Evolutionary conservation across 1,284 basidiomycete species (phyloP).

Genomic region (Leccinum insolens): DNA sequence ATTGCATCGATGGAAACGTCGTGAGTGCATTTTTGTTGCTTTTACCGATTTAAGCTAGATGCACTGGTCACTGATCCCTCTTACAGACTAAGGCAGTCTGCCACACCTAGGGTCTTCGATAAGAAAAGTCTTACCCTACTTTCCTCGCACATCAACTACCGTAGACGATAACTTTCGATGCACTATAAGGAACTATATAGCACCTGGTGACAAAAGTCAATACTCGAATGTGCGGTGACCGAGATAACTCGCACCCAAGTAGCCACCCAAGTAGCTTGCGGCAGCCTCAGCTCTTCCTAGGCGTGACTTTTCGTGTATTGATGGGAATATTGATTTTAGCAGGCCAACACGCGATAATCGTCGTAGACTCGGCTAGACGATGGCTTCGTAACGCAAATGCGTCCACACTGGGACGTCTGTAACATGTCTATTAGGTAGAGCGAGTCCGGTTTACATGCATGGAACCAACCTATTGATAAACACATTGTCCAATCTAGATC

Average conservation of each 20-base stretch:
- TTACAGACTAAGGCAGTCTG: conserved; percentile 4
- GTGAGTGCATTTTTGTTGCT: background rate
- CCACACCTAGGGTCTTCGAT: background rate
- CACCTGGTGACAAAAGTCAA: conserved; percentile 47
- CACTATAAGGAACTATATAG: conserved; percentile 64
- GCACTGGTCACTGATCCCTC: conserved; percentile 5
- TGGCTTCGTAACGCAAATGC: background rate
- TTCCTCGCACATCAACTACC: background rate
- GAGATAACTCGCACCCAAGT: conserved; percentile 63
- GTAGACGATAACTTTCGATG: conserved; percentile 19
- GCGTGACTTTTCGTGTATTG: background rate
- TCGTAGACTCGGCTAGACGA: background rate
- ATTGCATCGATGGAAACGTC: no score
- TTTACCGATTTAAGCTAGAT: conserved; percentile 4
- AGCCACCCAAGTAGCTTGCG: conserved; percentile 52
- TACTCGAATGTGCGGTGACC: conserved; percentile 1
- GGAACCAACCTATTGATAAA: conserved; percentile 12
- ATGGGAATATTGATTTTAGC: background rate
- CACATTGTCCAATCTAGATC: background rate
- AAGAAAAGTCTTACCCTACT: background rate
- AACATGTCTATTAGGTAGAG: conserved; percentile 11
- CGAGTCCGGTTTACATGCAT: background rate
- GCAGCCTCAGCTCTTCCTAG: conserved; percentile 59
- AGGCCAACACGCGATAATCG: background rate
- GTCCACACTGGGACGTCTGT: background rate